A percentile compares a stretch with the other conserved stretches of the same genome.
These are phyloP conservation scores for Mortierella antarctica DNA, from an alignment of 192 early-diverging fungal species.

Conservation along the genomic window DNA sequence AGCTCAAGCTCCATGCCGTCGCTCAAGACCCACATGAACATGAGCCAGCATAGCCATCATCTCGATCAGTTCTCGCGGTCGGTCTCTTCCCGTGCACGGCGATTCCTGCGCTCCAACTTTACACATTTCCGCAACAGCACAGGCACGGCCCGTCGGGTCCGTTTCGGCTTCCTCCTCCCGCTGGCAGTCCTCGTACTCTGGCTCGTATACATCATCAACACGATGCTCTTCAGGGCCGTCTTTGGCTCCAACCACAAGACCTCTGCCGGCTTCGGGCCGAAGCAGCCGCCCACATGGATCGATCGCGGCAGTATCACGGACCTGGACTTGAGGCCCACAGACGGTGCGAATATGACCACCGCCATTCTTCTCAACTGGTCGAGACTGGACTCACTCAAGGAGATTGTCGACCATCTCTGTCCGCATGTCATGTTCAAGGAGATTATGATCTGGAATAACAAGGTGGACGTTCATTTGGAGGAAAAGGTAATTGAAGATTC, in stretches of 20 bases:
- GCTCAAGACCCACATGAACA: conserved; percentile 26
- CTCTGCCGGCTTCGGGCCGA: neutral
- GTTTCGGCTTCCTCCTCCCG: conserved; percentile 34
- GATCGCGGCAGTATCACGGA: conserved; percentile 46
- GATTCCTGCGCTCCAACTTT: conserved; percentile 23
- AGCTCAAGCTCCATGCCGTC: conserved; percentile 6
- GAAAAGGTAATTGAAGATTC: conserved; percentile 46
- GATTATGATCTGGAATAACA: conserved; percentile 68
- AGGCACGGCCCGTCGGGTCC: conserved; percentile 36
- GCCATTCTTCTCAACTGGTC: conserved; percentile 56
- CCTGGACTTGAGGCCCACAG: conserved; percentile 57
- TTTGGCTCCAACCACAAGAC: conserved; percentile 17
- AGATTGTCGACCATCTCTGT: conserved; percentile 62
- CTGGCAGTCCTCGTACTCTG: neutral
- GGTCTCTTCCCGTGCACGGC: conserved; percentile 16
- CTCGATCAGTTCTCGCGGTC: conserved; percentile 31
- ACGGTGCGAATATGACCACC: conserved; percentile 58
- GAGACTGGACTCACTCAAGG: conserved; percentile 54
- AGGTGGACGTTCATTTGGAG: conserved; percentile 56
- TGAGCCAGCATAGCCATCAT: conserved; percentile 24
- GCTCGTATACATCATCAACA: conserved; percentile 20
- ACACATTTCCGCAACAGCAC: conserved; percentile 10
- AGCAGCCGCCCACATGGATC: conserved; percentile 25
- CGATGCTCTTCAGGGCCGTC: conserved; percentile 20
- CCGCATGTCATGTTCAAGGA: conserved; percentile 66